Conservation (phyloP, 345 rosid genomes). For the Eucalyptus decipiens region DNA sequence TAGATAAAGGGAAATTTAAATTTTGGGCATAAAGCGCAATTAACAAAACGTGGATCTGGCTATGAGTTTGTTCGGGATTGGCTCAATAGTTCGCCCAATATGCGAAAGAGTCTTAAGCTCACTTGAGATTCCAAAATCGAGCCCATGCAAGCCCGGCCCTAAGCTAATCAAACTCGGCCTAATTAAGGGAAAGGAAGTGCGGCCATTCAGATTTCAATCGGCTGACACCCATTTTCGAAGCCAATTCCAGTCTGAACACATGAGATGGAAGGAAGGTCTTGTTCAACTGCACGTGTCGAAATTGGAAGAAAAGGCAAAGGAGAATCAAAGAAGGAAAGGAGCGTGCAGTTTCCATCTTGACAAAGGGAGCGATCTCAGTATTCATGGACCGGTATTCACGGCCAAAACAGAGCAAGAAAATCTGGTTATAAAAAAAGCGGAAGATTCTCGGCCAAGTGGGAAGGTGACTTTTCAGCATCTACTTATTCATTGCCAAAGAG, state of each 20-base stretch:
- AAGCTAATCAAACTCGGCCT: background rate
- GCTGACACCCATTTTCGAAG: too few relatives aligned
- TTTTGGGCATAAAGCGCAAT: too few relatives aligned
- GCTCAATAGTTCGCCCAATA: background rate
- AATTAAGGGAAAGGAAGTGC: background rate
- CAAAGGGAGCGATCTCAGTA: background rate
- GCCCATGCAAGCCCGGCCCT: background rate
- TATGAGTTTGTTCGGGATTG: background rate
- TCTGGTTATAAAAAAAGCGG: background rate
- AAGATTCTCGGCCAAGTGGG: background rate
- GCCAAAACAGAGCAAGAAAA: background rate
- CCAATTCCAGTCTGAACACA: too few relatives aligned
- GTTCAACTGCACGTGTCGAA: background rate
- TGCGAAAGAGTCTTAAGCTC: background rate
- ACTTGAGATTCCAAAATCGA: background rate
- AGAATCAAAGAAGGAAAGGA: background rate
- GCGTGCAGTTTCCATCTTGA: background rate
- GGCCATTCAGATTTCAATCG: background rate
- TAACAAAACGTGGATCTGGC: background rate
- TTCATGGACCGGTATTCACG: background rate
- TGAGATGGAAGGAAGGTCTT: too few relatives aligned
- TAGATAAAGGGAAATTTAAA: too few relatives aligned
- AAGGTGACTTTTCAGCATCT: background rate
- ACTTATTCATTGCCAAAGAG: background rate
- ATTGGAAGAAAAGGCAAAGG: background rate